phyloP scores from a whole-genome alignment of 2,329 filamentous ascomycete genomes.

The Fusarium sp. region DNA sequence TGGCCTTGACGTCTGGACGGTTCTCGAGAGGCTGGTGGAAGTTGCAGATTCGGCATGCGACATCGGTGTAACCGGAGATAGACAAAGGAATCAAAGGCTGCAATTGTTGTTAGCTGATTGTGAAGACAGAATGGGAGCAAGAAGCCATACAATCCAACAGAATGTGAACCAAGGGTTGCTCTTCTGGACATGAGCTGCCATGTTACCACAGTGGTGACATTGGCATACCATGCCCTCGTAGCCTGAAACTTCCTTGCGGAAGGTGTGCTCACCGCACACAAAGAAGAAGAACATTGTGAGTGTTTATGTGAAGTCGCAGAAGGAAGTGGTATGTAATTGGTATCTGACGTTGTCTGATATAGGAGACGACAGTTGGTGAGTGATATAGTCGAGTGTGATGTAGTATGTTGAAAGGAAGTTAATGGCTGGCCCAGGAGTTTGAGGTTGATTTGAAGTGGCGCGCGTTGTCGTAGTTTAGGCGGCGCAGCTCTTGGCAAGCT shows the following conservation, averaged over 20 bases:
- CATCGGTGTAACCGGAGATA: conserved; percentile 75
- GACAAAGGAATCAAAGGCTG: conserved; percentile 81
- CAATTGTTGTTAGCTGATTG: conserved; percentile 31
- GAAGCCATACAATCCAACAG: conserved; percentile 74
- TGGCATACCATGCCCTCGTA: conserved; percentile 73
- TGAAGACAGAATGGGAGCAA: background rate
- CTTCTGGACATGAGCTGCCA: conserved; percentile 71
- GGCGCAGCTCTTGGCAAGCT: conserved; percentile 44
- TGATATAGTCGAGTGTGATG: background rate
- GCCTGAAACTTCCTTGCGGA: conserved; percentile 70
- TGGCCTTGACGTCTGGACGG: conserved; percentile 68
- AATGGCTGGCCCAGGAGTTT: conserved; percentile 1
- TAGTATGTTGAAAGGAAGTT: conserved; percentile 15
- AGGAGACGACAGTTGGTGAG: background rate
- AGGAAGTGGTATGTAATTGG: background rate
- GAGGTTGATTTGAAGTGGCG: conserved; percentile 25
- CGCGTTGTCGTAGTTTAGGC: conserved; percentile 36
- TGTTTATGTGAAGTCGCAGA: background rate
- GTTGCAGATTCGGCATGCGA: conserved; percentile 81
- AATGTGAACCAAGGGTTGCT: conserved; percentile 82
- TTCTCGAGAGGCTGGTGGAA: conserved; percentile 77
- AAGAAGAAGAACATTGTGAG: conserved; percentile 71
- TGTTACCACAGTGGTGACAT: conserved; percentile 77
- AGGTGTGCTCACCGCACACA: conserved; percentile 72
- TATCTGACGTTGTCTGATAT: background rate